These are phyloP conservation scores for Nicotiana tabacum DNA, from an alignment of 257 asterid species.

Conservation along the genomic window DNA sequence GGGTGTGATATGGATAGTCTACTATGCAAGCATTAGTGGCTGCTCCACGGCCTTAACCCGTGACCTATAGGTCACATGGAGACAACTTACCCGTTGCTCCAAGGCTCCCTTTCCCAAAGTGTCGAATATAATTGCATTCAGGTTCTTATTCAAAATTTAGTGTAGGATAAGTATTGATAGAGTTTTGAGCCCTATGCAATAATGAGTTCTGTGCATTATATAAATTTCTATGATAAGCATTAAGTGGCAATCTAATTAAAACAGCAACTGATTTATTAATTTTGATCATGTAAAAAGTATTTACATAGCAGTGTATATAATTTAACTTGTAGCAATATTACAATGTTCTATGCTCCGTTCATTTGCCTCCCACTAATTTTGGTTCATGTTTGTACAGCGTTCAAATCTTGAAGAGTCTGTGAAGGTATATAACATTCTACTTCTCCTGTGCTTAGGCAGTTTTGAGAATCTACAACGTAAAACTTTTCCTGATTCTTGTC, in stretches of 20 bases:
- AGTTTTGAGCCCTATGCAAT: neutral
- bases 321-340: neutral
- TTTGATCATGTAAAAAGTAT: neutral
- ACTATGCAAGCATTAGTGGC: too few species aligned
- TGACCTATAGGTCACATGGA: too few species aligned
- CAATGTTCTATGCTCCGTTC: neutral
- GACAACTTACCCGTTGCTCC: too few species aligned
- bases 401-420: conserved; percentile 24
- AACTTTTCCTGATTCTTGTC: neutral
- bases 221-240: neutral
- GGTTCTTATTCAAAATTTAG: neutral
- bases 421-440: conserved; percentile 25
- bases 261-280: too few species aligned
- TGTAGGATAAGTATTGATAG: neutral
- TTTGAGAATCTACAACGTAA: neutral
- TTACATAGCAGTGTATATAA: neutral
- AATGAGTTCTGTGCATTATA: neutral
- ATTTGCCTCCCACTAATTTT: neutral
- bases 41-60: too few species aligned
- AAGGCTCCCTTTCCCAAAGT: too few species aligned
- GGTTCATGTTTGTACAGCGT: conserved; percentile 31
- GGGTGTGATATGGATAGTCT: too few species aligned
- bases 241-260: too few species aligned
- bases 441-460: neutral
- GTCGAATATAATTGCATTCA: neutral